A percentile compares a stretch with the other conserved stretches of the same genome.
Conservation (phyloP, 805 yeast genomes). For the Saccharomycopsis malanga region DNA sequence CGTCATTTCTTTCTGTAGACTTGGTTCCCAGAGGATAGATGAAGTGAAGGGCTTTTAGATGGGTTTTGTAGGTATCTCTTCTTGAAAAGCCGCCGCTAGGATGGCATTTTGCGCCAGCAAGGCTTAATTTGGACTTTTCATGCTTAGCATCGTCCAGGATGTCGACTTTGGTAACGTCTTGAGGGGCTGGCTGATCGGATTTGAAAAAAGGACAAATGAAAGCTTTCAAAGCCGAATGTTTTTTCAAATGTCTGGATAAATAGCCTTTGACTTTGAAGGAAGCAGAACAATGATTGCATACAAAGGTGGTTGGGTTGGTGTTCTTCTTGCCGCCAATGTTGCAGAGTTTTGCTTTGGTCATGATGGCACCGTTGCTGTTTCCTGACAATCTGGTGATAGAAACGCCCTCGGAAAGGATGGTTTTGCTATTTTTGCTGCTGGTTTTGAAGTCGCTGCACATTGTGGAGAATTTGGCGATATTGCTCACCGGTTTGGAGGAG, state of each 20-base stretch:
- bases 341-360: conserved; percentile 13
- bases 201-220: conserved; percentile 71
- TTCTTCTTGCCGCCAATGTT: conserved; percentile 38
- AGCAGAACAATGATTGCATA: conserved; percentile 68
- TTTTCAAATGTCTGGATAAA: conserved; percentile 71
- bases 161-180: neutral
- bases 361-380: conserved; percentile 14
- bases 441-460: neutral
- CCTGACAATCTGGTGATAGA: conserved; percentile 4
- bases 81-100: conserved; percentile 78
- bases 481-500: neutral
- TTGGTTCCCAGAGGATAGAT: conserved; percentile 82
- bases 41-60: conserved; percentile 81
- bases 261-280: conserved; percentile 88
- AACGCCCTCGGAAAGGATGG: conserved; percentile 2
- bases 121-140: neutral
- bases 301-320: conserved; percentile 41
- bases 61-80: conserved; percentile 88
- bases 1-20: conserved; percentile 61
- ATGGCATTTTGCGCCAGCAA: conserved; percentile 46
- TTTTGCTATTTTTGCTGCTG: conserved; percentile 8
- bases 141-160: neutral
- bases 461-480: neutral
- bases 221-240: conserved; percentile 62
- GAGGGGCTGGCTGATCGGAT: neutral